phyloP scores from a whole-genome alignment of 192 early-diverging fungal genomes.

The Dissophora ornata region DNA sequence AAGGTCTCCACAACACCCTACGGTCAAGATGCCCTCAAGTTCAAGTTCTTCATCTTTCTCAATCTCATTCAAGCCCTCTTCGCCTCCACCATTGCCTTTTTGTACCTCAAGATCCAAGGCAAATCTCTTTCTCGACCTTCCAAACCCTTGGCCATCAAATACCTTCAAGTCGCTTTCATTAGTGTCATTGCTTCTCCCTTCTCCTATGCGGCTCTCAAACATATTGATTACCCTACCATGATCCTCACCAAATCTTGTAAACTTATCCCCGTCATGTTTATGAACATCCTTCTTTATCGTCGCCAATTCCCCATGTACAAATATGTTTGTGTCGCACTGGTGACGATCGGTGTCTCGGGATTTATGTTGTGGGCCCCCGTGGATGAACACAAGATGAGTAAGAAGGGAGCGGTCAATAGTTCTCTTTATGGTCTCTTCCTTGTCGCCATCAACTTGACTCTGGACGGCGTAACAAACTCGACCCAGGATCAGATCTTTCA shows the following conservation, averaged over 20 bases:
- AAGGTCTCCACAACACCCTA: constrained; percentile 89
- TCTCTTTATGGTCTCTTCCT: constrained; percentile 86
- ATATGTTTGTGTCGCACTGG: constrained; percentile 86
- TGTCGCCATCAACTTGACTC: constrained; percentile 83
- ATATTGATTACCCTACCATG: constrained; percentile 98
- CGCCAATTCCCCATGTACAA: constrained; percentile 88
- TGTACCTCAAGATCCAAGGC: constrained; percentile 75
- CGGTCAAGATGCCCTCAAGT: constrained; percentile 70
- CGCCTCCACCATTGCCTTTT: constrained; percentile 77
- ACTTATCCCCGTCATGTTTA: constrained; percentile 94
- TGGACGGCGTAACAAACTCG: constrained; percentile 97
- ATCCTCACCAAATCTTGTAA: constrained; percentile 98
- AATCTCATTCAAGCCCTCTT: constrained; percentile 87
- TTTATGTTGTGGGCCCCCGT: constrained; percentile 90
- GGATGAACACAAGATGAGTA: constrained; percentile 50
- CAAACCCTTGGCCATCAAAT: constrained; percentile 63
- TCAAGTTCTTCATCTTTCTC: constrained; percentile 93
- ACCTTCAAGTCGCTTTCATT: constrained; percentile 81
- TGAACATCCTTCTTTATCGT: constrained; percentile 94
- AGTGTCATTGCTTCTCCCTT: constrained; percentile 86
- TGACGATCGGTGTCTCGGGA: constrained; percentile 90
- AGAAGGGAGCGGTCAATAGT: constrained; percentile 61
- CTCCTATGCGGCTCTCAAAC: constrained; percentile 91
- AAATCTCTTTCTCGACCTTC: constrained; percentile 50
- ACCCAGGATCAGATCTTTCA: constrained; percentile 96